Evolutionary conservation across 345 rosid genomes (phyloP), one percentile per base, ranked within the genome.

Genomic region (Acer campestre): DNA sequence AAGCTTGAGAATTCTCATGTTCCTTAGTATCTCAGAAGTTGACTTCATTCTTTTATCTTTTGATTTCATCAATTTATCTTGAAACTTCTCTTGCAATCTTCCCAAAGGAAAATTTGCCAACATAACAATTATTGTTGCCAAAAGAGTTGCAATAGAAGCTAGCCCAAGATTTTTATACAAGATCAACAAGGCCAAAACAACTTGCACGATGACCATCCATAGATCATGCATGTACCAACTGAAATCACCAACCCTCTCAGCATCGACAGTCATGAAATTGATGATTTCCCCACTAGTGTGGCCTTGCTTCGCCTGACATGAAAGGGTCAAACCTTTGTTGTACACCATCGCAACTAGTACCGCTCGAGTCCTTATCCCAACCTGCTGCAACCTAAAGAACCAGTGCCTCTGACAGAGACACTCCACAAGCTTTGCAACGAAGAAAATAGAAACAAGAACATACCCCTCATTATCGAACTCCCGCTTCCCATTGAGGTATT

Each of bases 1-100:
- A 74, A 92, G 92, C 78, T 92, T 92, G 72, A 92, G 91, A 81
- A 89, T 92, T 82, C 90, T 87, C 92, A 92, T 92, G 82, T 90
- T 92, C 75, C 88, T 85, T 68, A 90, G 75, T 62, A 92, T 84
- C 83, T 92, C 92, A 9, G 92, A 85, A 67, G 91, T 90, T 3
- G 85, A 84, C 80, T 85, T 92, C 97, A 92, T 92, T 68, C 92
- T 83, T 27, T 67, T 77, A 67, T 90, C 97, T 67, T 92, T 92
- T 2, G 94, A 85, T 80, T 90, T 75, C 97, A 92, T 92, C 74
- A 93, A 78, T 86, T 87, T 88, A 38, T 84, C 89, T 83, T 93
- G 93, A 79, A 82, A 91, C 71, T 79, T 89, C 83, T 91, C 92
- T 74, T 82, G 86, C 75, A 87, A 70, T 83, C 79, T 89, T 13